These are phyloP conservation scores for Xerocomus brunneocitrinus DNA, from an alignment of 768 basidiomycete genomes.

Conservation along the genomic window DNA sequence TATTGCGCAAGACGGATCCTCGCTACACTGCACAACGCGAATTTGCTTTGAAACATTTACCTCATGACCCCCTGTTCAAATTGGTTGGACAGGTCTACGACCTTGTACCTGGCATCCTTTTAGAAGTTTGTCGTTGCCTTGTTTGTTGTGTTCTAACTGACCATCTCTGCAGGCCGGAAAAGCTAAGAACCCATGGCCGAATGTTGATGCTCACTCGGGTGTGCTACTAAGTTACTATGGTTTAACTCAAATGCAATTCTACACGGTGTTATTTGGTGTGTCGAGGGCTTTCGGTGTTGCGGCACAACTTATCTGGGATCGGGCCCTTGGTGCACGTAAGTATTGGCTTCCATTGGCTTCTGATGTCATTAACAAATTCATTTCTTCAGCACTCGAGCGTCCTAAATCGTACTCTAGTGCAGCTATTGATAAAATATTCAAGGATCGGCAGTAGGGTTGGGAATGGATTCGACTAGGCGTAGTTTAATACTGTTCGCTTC, in stretches of 20 bases:
- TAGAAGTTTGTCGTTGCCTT: conserved; percentile 49
- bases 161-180: conserved; percentile 62
- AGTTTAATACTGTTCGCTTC: background rate
- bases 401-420: conserved; percentile 88
- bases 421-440: conserved; percentile 77
- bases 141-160: conserved; percentile 1
- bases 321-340: conserved; percentile 86
- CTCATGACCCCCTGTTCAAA: conserved; percentile 88
- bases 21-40: conserved; percentile 88
- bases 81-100: conserved; percentile 87
- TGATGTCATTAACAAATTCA: background rate
- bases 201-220: conserved; percentile 96
- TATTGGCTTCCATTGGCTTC: conserved; percentile 12
- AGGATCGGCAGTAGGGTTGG: conserved; percentile 28
- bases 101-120: conserved; percentile 84
- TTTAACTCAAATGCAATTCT: conserved; percentile 88
- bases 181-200: conserved; percentile 94
- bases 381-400: conserved; percentile 67
- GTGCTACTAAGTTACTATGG: conserved; percentile 84
- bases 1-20: conserved; percentile 87
- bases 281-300: conserved; percentile 92
- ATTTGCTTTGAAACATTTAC: conserved; percentile 82
- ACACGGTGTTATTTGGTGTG: conserved; percentile 95
- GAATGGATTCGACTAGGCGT: background rate
- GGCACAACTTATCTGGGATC: conserved; percentile 90